Base-by-base conservation (phyloP, 768 basidiomycete species). In the Erythrobasidium yunnanense region DNA sequence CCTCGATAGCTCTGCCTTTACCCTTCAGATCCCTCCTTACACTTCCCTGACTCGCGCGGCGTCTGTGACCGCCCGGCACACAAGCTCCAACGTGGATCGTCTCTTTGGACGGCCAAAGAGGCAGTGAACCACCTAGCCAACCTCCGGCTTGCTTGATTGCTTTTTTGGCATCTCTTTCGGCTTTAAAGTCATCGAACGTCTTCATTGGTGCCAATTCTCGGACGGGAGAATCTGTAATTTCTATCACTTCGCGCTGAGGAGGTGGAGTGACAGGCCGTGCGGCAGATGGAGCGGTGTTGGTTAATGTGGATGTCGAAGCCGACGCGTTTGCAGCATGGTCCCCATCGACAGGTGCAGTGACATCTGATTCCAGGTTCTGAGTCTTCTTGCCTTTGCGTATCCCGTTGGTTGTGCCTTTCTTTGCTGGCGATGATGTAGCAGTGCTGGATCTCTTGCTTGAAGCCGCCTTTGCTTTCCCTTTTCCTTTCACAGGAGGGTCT, bases 171-270 rank as follows among this genome's bases (percentile, higher is more conserved):
- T 49, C 20, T 34, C 55, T 51, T 30, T 49, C 60, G 20, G 60
- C 60, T 32, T 25, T 13, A 32, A 63, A 51, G 29, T 49, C 45
- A 8, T 45, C 60, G 15, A 63, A 50, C 4, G 66, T 55, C 49
- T 32, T 67, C 22, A 27, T 4, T 32, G 32, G 42, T 35, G 42
- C 20, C 4, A 33, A 20, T 49, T 49, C 56, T 18, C 46, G 35
- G n/a, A 62, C 56, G 34, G 66, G 66, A 27, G 27, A 49, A 49
- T 57, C 45, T 54, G 66, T 45, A 7, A 55, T 66, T 6, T 34
- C 35, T 18, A 54, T 55, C 4, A 55, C 33, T 20, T 34, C 34
- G 23, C 45, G 32, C 18, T 30, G 30, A 30, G 52, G 52, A 17
- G 63, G 23, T 15, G 56, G 25, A 58, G 45, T 6, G 29, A 35